Base-by-base conservation (phyloP, 1,284 basidiomycete species). In the Kwoniella shivajii region DNA sequence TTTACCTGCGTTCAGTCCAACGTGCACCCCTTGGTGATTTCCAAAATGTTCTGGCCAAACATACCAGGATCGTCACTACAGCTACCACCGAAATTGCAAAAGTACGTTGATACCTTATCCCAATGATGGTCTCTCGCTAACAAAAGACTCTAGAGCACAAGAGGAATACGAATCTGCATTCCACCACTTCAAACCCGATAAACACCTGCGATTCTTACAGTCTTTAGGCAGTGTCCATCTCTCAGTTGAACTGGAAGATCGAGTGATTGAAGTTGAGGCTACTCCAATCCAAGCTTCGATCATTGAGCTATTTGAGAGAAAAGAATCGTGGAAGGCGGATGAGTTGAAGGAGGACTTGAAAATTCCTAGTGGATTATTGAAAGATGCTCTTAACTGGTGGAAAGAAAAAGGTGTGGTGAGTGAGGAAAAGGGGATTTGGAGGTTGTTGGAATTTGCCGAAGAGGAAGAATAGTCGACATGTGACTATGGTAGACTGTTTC, bases 41-140 rank as follows among this genome's bases (percentile, higher is more conserved):
- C 94, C 11, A 84, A 86, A 24, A 87, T 94, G 65, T 97, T 95
- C 79, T 97, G 93, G 94, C 93, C 93, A 0, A 79, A 86, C 0
- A 80, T 96, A 34, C 88, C 89, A 64, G 78, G 85, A 0, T 85
- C 85, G 53, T 84, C 83, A 7, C 83, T 96, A 55, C 79, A 82
- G 30, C 88, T 95, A 83, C 89, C 92, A 0, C 88, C 89, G 1
- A 89, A 91, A 72, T 86, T 94, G 67, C 83, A 85, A 67, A 75
- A 79, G 91, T 92, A 71, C 42, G 86, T 76, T 6, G 2, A 14
- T 4, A 18, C 33, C 11, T 20, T 13, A 33, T 11, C 0, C 14
- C 36, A 22, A 30, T 11, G 16, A 30, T 22, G 22, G 10, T 34
- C 22, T 11, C 24, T 18, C 14, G 29, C 41, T 50, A 3, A 30